Base-by-base conservation (phyloP, 2,329 filamentous ascomycete genomes). In the Pseudocercospora cruenta region DNA sequence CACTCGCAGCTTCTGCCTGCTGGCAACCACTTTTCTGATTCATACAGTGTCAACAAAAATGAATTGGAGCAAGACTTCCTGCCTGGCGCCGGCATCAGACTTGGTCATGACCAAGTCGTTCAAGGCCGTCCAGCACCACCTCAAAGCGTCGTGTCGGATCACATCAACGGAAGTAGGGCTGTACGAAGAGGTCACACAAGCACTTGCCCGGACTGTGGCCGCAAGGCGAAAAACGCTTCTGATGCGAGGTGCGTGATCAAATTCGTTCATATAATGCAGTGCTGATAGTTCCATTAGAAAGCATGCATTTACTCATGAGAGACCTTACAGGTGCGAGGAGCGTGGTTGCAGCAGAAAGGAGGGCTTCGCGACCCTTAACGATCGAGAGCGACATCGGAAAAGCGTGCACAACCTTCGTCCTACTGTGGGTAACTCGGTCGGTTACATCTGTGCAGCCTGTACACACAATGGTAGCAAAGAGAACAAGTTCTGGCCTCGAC, bases 341-440 rank as follows among this genome's bases (percentile, higher is more conserved):
- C 69, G 76, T 0, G 80, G 80, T 4, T 96, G 93, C 76, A 70
- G 74, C 26, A 83, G 88, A 12, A 70, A 66, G 19, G 80, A 77
- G 4, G 92, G 92, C 0, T 97, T 96, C 73, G 89, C 90, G 19
- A 96, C 92, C 0, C 78, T 81, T 19, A 96, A 96, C 75, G 94
- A 97, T 72, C 86, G 94, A 12, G 86, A 90, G n/a, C 85, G 94
- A 60, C 94, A 97, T 76, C 88, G 86, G 71, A 88, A 87, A 74
- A 91, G 88, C 66, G 88, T 75, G 5, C 93, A 97, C 75, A 81
- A 79, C 24, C 80, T 84, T 60, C 80, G 72, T 45, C 80, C 78
- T 65, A 76, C 73, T 26, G 80, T 81, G 1, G 83, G 83, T 8
- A 80, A 79, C 0, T 82, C 80, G 21, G 62, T 61, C 49, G 75